phyloP scores from a whole-genome alignment of 345 rosid genomes.

The Lepidium didymum region DNA sequence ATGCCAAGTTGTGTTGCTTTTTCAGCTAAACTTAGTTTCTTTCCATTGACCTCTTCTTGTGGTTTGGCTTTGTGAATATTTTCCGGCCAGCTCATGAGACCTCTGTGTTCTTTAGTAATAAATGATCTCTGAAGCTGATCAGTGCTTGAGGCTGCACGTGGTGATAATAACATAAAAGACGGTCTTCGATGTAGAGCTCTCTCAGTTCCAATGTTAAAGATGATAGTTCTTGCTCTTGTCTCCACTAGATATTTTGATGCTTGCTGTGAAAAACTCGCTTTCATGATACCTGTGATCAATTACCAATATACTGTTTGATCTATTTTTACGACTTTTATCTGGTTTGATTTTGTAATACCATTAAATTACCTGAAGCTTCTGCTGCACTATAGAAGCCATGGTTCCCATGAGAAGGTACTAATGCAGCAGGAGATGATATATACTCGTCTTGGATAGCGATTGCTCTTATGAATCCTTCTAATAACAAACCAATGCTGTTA shows the following conservation, averaged over 20 bases:
- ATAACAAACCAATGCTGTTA: constrained; percentile 57
- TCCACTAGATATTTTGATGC: constrained; percentile 57
- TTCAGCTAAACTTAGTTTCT: constrained; percentile 50
- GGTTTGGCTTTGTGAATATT: constrained; percentile 28
- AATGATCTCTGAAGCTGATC: constrained; percentile 47
- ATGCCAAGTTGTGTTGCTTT: constrained; percentile 76
- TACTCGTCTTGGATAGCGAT: constrained; percentile 52
- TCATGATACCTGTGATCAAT: constrained; percentile 16
- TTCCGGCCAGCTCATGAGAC: constrained; percentile 81
- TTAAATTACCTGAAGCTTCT: constrained; percentile 50
- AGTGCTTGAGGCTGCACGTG: constrained; percentile 24
- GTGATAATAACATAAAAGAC: constrained; percentile 35
- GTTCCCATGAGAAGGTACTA: constrained; percentile 42
- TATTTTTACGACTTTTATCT: no score
- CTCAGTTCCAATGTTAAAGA: constrained; percentile 52
- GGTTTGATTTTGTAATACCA: neutral
- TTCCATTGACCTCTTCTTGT: constrained; percentile 24
- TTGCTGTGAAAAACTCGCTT: constrained; percentile 46
- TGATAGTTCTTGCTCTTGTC: constrained; percentile 67
- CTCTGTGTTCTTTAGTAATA: constrained; percentile 36
- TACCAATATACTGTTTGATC: no score
- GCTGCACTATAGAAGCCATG: constrained; percentile 43
- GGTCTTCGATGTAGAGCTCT: constrained; percentile 34
- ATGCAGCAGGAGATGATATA: constrained; percentile 54
- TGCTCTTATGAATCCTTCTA: constrained; percentile 73